phyloP scores from a whole-genome alignment of 1,139 yeast species.

The Pichia sp. region DNA sequence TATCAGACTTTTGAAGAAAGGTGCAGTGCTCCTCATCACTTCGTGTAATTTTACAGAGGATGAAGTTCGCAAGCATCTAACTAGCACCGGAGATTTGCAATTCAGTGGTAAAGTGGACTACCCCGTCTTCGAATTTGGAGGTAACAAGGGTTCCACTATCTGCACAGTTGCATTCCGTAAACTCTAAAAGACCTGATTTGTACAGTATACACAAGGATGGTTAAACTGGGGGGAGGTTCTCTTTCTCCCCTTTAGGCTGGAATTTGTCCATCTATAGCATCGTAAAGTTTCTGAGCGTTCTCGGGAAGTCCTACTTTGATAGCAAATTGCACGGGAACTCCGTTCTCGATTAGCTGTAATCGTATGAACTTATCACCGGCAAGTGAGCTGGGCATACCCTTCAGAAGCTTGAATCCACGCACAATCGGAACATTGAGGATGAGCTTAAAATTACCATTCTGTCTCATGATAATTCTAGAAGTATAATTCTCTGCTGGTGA shows the following conservation, averaged over 20 bases:
- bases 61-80: constrained; percentile 56
- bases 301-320: constrained; percentile 60
- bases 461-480: constrained; percentile 79
- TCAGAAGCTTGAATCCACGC: constrained; percentile 48
- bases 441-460: constrained; percentile 78
- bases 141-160: constrained; percentile 78
- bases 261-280: constrained; percentile 35
- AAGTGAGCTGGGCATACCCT: constrained; percentile 83
- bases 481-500: constrained; percentile 29
- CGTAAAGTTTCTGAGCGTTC: constrained; percentile 52
- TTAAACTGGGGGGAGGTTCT: background rate
- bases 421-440: constrained; percentile 69
- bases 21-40: constrained; percentile 67
- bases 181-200: constrained; percentile 1
- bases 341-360: constrained; percentile 36
- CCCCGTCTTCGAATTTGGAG: constrained; percentile 85
- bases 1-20: constrained; percentile 42
- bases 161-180: constrained; percentile 69
- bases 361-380: constrained; percentile 74
- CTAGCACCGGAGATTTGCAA: constrained; percentile 32
- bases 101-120: constrained; percentile 62
- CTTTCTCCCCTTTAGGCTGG: constrained; percentile 9
- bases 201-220: no score
- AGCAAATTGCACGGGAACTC: constrained; percentile 75
- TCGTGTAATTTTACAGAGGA: constrained; percentile 91